Percentiles rank a stretch among this genome's conserved stretches.
Conservation (phyloP, 164 flowering plant species). For the Vitis riparia region DNA sequence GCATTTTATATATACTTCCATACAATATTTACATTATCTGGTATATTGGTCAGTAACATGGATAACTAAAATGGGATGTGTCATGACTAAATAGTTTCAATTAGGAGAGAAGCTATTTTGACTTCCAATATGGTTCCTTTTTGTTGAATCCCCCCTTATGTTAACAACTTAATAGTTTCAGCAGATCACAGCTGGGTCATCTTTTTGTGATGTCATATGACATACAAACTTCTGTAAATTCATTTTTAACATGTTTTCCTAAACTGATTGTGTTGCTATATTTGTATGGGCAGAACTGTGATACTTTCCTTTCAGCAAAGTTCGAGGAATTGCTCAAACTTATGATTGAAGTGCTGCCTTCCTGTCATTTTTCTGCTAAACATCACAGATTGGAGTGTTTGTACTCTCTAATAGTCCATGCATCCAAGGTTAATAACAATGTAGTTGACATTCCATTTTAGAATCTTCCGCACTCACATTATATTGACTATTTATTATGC, state of each 20-base stretch:
- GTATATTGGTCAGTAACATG: background rate
- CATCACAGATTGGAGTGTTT: constrained; percentile 89
- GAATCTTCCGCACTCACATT: background rate
- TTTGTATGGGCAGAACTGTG: constrained; percentile 47
- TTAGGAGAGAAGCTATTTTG: too few relatives aligned
- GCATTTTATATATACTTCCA: too few relatives aligned
- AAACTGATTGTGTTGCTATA: constrained; percentile 9
- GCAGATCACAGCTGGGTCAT: background rate
- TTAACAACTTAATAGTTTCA: background rate
- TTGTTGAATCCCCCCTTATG: background rate
- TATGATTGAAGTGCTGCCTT: constrained; percentile 77
- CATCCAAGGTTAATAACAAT: constrained; percentile 52
- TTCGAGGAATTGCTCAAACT: constrained; percentile 60
- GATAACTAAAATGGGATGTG: background rate
- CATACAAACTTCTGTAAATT: background rate
- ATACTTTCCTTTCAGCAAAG: constrained; percentile 49
- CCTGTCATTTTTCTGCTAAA: constrained; percentile 87
- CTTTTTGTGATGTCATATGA: background rate
- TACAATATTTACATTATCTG: too few relatives aligned
- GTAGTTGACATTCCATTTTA: background rate
- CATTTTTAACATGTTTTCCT: background rate
- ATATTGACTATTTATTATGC: background rate
- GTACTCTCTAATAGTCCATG: constrained; percentile 65
- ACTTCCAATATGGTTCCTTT: too few relatives aligned
- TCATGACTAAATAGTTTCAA: background rate